These are phyloP conservation scores for Corylus americana DNA, from an alignment of 306 rosid species.

Conservation along the genomic window DNA sequence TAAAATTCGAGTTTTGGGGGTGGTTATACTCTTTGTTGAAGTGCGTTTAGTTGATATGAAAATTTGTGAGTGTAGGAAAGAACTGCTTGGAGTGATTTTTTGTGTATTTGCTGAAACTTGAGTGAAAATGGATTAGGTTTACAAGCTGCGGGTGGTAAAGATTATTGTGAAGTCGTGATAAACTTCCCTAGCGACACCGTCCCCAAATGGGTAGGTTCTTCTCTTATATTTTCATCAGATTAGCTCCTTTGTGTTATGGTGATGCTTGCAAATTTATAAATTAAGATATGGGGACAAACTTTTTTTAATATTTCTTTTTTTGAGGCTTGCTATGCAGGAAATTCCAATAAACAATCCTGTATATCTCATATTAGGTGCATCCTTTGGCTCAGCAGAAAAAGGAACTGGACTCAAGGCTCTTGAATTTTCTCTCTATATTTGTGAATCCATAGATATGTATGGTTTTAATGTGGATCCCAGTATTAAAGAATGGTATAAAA, in stretches of 20 bases:
- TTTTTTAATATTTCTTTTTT: slow-evolving; percentile 6
- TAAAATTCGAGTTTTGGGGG: background rate
- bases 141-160: slow-evolving; percentile 49
- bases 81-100: background rate
- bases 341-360: slow-evolving; percentile 84
- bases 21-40: background rate
- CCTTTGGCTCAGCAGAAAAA: slow-evolving; percentile 98
- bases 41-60: background rate
- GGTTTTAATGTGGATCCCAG: slow-evolving; percentile 99
- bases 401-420: slow-evolving; percentile 99
- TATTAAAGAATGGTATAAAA: slow-evolving; percentile 86
- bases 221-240: slow-evolving; percentile 7
- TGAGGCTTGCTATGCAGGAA: slow-evolving; percentile 56
- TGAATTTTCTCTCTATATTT: slow-evolving; percentile 90
- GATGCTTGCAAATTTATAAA: slow-evolving; percentile 19
- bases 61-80: background rate
- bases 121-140: slow-evolving; percentile 89
- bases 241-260: slow-evolving; percentile 7
- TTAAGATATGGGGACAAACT: slow-evolving; percentile 12
- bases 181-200: slow-evolving; percentile 74
- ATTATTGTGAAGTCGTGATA: slow-evolving; percentile 71
- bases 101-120: slow-evolving; percentile 12
- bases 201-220: slow-evolving; percentile 84
- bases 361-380: slow-evolving; percentile 93
- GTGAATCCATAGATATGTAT: slow-evolving; percentile 96